Conservation (phyloP, 148 eudicot genomes). For the Vaccinium macrocarpon region DNA sequence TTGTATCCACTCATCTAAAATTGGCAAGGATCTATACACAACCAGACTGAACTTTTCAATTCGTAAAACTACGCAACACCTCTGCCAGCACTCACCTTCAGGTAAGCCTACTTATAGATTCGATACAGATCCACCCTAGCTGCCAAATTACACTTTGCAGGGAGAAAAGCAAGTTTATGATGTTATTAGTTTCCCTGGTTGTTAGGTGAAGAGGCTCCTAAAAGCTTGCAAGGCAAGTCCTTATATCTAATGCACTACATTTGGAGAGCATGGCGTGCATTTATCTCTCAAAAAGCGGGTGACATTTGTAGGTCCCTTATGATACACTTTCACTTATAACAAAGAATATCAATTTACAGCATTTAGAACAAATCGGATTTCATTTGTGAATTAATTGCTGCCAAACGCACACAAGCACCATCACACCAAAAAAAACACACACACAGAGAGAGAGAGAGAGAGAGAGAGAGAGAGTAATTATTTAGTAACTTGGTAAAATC, state of each 20-base stretch:
- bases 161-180: neutral
- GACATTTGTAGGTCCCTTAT: neutral
- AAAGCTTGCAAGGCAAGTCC: neutral
- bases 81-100: neutral
- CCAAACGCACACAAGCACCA: neutral
- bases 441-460: neutral
- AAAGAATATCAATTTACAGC: neutral
- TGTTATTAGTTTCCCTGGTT: neutral
- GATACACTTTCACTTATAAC: neutral
- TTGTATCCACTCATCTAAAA: neutral
- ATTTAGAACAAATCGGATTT: neutral
- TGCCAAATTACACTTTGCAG: no score
- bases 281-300: neutral
- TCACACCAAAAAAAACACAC: neutral
- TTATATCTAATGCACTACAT: neutral
- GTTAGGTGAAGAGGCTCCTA: neutral
- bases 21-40: neutral
- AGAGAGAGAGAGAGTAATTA: neutral
- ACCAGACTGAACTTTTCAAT: neutral
- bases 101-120: neutral
- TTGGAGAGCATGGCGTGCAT: neutral
- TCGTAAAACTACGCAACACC: neutral
- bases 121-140: no score
- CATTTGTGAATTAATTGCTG: neutral
- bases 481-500: neutral